Conservation (phyloP, 352 stramenopile species). For the Discostella stelligera region DNA sequence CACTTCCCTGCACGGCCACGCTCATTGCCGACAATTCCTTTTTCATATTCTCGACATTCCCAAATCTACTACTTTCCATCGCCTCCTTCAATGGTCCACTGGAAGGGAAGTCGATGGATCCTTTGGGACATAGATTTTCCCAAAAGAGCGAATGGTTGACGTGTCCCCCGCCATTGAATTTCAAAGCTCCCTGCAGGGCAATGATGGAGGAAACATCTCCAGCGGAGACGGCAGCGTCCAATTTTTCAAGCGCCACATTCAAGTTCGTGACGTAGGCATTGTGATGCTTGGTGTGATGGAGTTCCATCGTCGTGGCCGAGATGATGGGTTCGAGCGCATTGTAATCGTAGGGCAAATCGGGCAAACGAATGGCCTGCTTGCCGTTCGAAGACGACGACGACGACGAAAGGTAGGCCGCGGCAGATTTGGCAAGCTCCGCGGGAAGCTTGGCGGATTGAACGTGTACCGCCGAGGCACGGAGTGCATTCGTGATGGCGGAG, state of each 20-base stretch:
- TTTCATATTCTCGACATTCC: slow-evolving; percentile 89
- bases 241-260: slow-evolving; percentile 91
- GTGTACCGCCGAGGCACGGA: slow-evolving; percentile 67
- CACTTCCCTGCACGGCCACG: slow-evolving; percentile 93
- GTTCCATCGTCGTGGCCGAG: slow-evolving; percentile 83
- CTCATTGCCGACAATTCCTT: slow-evolving; percentile 82
- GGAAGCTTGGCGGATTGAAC: slow-evolving; percentile 70
- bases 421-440: slow-evolving; percentile 49
- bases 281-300: slow-evolving; percentile 97
- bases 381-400: slow-evolving; percentile 23
- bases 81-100: slow-evolving; percentile 86
- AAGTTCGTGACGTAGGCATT: slow-evolving; percentile 95
- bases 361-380: slow-evolving; percentile 55
- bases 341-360: slow-evolving; percentile 80
- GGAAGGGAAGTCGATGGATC: slow-evolving; percentile 31
- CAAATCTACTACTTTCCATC: slow-evolving; percentile 90
- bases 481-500: slow-evolving; percentile 14
- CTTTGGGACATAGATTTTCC: slow-evolving; percentile 88
- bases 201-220: slow-evolving; percentile 90
- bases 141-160: slow-evolving; percentile 99
- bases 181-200: slow-evolving; percentile 88
- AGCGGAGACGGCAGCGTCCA: slow-evolving; percentile 83
- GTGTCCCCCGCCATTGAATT: slow-evolving; percentile 98
- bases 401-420: slow-evolving; percentile 66
- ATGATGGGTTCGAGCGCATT: slow-evolving; percentile 73